Conservation (phyloP, 2,329 filamentous ascomycete species). For the Trichoderma cornu-damae region DNA sequence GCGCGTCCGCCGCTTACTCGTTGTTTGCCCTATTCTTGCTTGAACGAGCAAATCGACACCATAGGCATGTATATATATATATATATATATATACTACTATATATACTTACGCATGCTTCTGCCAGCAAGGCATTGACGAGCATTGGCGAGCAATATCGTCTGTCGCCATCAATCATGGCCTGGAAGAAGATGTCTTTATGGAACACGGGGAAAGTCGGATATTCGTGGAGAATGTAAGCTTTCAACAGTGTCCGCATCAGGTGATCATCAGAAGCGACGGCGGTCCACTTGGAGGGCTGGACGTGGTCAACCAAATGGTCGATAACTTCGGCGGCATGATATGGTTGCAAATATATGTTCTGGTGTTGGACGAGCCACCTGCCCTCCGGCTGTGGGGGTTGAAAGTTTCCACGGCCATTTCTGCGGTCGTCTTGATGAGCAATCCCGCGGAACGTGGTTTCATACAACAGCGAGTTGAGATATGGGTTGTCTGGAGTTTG, state of each 20-base stretch:
- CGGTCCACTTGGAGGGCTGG: constrained; percentile 33
- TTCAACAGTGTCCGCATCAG: constrained; percentile 29
- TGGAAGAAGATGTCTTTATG: constrained; percentile 36
- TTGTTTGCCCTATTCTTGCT: not conserved
- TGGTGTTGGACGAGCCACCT: not conserved
- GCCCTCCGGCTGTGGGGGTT: not conserved
- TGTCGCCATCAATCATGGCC: constrained; percentile 30
- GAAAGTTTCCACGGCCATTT: not conserved
- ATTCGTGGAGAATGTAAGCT: constrained; percentile 29
- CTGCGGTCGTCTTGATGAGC: not conserved
- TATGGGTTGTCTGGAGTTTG: constrained; percentile 23
- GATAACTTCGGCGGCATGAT: constrained; percentile 29
- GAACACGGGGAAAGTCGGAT: constrained; percentile 30
- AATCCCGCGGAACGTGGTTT: constrained; percentile 8
- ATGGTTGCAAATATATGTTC: constrained; percentile 30
- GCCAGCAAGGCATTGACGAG: constrained; percentile 36
- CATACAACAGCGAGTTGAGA: constrained; percentile 24
- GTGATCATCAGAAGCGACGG: constrained; percentile 29
- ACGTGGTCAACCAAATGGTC: constrained; percentile 29
- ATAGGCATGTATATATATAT: not conserved
- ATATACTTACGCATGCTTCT: constrained; percentile 30
- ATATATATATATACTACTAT: too few species aligned
- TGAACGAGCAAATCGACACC: not conserved
- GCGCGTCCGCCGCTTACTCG: not conserved
- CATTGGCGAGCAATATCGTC: constrained; percentile 32